Base-by-base conservation (phyloP, 139 green algal species). In the Closterium sp. region DNA sequence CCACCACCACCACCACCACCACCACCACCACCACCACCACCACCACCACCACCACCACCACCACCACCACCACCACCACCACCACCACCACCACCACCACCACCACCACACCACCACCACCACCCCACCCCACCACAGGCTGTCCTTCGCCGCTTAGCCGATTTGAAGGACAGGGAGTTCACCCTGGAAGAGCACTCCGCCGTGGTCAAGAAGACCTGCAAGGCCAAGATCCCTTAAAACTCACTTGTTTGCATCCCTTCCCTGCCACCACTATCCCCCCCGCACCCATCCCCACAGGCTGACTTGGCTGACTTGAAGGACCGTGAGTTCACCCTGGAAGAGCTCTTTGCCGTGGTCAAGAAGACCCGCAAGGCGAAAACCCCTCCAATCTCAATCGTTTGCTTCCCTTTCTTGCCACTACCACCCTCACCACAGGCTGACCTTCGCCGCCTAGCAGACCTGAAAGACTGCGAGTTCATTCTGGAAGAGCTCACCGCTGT, bases 291-390 rank as follows among this genome's bases (percentile, higher is more conserved):
- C n/a, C n/a, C n/a, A 87, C 84, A 87, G n/a, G 28, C 28, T 30
- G 84, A 27, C 28, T 87, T 29, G n/a, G n/a, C 28, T 10, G n/a
- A 87, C n/a, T 31, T 92, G 6, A 89, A 92, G 79, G 90, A 92
- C 32, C 3, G 29, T 4, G 90, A 90, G 79, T 92, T 92, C 79
- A 90, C 32, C 13, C 73, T 28, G 73, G 87, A 87, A 5, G 88
- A 94, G 85, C 92, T 94, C n/a, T 86, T 38, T 86, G 73, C 79
- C 34, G 29, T 95, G 11, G 87, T 92, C 19, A 91, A 94, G 70
- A 91, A 88, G 88, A 87, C 94, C 31, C 38, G 91, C 85, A 92
- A 90, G 89, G 89, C 92, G 85, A 93, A 93, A 85, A 93, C n/a
- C n/a, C n/a, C n/a, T n/a, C n/a, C n/a, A n/a, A n/a, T n/a, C n/a